Evolutionary conservation across 2,329 filamentous ascomycete genomes (phyloP).

Genomic region (Phyllosticta ampelicida): DNA sequence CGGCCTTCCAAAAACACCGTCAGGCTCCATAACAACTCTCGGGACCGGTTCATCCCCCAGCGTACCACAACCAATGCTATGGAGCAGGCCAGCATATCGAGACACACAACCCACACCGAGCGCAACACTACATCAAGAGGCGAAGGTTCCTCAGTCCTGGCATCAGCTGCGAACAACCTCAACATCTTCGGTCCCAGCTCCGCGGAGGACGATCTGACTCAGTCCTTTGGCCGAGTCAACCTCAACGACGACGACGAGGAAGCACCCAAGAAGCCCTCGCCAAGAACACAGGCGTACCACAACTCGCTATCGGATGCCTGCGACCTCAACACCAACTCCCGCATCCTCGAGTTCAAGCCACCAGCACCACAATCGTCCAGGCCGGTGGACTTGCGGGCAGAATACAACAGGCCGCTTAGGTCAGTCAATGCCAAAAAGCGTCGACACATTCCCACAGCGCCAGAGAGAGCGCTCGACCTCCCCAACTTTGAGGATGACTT

Average conservation of each 20-base stretch:
- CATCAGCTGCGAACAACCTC: conserved; percentile 59
- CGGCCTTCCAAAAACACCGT: conserved; percentile 8
- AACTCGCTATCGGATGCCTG: conserved; percentile 84
- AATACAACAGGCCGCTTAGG: conserved; percentile 96
- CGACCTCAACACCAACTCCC: conserved; percentile 84
- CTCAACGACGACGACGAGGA: conserved; percentile 51
- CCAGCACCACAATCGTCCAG: conserved; percentile 96
- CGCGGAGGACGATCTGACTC: conserved; percentile 49
- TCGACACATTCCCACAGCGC: conserved; percentile 84
- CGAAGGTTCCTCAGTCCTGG: conserved; percentile 66
- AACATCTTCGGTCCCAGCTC: conserved; percentile 49
- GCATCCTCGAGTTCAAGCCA: conserved; percentile 97
- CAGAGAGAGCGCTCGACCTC: conserved; percentile 91
- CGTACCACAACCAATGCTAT: conserved; percentile 82
- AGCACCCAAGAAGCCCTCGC: conserved; percentile 66
- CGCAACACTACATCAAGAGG: conserved; percentile 64
- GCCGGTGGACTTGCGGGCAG: conserved; percentile 91
- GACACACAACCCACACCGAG: conserved; percentile 16
- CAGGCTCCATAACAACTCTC: conserved; percentile 49
- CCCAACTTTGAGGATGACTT: conserved; percentile 96
- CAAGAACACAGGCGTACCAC: conserved; percentile 83
- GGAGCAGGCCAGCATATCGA: conserved; percentile 58
- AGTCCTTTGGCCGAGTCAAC: conserved; percentile 36
- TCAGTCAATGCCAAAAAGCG: conserved; percentile 72
- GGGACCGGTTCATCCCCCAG: conserved; percentile 94